Base-by-base conservation (phyloP, 441 rosid species). In the Gossypium lobatum region DNA sequence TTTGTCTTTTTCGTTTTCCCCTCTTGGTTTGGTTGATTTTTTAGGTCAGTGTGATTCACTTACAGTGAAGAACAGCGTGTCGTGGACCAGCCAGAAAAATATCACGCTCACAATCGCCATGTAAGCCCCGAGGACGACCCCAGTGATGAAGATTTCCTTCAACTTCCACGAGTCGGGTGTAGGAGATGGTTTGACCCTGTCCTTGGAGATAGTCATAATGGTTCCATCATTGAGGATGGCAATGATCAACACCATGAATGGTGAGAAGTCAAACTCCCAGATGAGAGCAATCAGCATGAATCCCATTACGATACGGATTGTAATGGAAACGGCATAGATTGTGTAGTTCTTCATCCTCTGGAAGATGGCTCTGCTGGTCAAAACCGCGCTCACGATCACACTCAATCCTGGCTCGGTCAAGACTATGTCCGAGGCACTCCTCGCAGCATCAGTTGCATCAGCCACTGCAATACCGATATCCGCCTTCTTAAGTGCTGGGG, bases 281-380 rank as follows among this genome's bases (percentile, higher is more conserved):
- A 90, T 84, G 48, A 95, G 88, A 60, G 97, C 94, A 28, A 95
- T 79, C 2, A 95, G 91, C 87, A 91, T 77, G 86, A 95, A 95
- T 34, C 98, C 97, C 42, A 95, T 5, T 75, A 95, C 97, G 54
- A 93, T 88, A 78, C 97, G 97, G 17, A 92, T 93, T 17, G 98
- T 95, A 81, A 95, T 95, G 54, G 97, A 95, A 73, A 95, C 97
- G 0, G 96, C 98, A 71, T 95, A 93, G 60, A 95, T 95, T 58
- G 97, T 95, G 90, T 94, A 95, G 86, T 95, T 95, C 86, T 95
- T 94, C 98, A 94, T 94, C 79, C 97, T 92, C 72, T 95, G 97
- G 84, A 95, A 95, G 76, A 95, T 91, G 65, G 96, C 95, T 69
- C 98, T 84, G 84, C 98, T 94, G 6, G 97, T 94, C 55, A 94